Conservation (phyloP, 2,329 filamentous ascomycete genomes). For the Curvularia hawaiiensis region DNA sequence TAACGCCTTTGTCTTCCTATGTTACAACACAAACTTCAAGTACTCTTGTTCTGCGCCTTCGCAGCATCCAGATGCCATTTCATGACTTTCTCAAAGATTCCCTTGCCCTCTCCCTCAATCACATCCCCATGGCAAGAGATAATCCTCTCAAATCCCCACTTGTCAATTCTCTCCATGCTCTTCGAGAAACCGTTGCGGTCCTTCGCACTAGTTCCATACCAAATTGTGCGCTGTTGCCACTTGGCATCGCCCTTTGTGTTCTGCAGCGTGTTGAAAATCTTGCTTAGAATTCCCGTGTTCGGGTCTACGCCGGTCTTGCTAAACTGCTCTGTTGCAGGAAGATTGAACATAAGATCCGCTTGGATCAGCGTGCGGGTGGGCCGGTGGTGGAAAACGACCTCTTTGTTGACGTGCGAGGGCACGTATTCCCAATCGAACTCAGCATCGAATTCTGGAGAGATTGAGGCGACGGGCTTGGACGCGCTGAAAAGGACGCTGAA, state of each 20-base stretch:
- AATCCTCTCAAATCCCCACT: slow-evolving; percentile 84
- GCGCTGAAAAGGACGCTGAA: slow-evolving; percentile 68
- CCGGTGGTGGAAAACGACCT: slow-evolving; percentile 85
- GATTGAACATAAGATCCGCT: slow-evolving; percentile 90
- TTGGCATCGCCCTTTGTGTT: slow-evolving; percentile 62
- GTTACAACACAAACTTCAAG: neutral
- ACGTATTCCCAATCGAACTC: slow-evolving; percentile 90
- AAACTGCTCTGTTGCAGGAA: slow-evolving; percentile 85
- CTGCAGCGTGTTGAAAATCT: slow-evolving; percentile 63
- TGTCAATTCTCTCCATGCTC: slow-evolving; percentile 70
- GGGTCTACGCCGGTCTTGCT: slow-evolving; percentile 60
- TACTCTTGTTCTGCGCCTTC: slow-evolving; percentile 6
- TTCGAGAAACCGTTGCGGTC: slow-evolving; percentile 73
- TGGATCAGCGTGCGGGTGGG: slow-evolving; percentile 80
- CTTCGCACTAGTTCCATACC: slow-evolving; percentile 70
- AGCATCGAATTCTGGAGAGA: slow-evolving; percentile 79
- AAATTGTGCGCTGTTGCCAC: slow-evolving; percentile 79
- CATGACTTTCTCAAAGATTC: slow-evolving; percentile 77
- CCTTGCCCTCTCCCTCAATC: slow-evolving; percentile 76
- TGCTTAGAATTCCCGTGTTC: slow-evolving; percentile 63
- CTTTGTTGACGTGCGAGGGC: slow-evolving; percentile 78
- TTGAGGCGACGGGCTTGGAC: slow-evolving; percentile 49
- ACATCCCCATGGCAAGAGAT: slow-evolving; percentile 95
- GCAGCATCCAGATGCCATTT: slow-evolving; percentile 73
- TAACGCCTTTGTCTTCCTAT: neutral